Base-by-base conservation (phyloP, 805 yeast species). In the Starmera dryadoides region DNA sequence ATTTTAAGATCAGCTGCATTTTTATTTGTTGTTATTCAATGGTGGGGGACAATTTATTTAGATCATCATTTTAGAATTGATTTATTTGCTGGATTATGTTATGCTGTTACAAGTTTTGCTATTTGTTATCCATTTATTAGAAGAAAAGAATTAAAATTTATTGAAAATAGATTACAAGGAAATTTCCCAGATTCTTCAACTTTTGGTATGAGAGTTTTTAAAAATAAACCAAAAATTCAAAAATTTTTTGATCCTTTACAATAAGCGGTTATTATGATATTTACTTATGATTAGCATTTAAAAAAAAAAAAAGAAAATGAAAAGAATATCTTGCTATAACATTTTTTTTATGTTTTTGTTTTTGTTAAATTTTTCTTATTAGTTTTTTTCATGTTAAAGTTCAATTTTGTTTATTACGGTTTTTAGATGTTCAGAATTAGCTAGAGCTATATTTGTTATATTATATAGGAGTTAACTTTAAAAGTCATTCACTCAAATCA, bases 41-140 rank as follows among this genome's bases (percentile, higher is more conserved):
- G 86, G 83, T 81, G 86, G 86, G 76, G 85, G 19, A 77, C 86
- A 3, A 76, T 81, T 61, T 81, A 81, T 49, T 56, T 81, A 42
- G 86, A 80, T 53, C 87, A 80, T 56, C 88, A 81, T 56, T 81
- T 80, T 71, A 65, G 85, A 42, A 56, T 79, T 28, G 87, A 81
- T 52, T 59, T 80, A 38, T 56, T 79, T 30, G 63, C 64, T 14
- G 86, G 86, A 8, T 55, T 75, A 52, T 25, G 63, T 4, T 81
- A 81, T 59, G 70, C 84, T 0, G 43, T 75, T 4, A 25, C 58
- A 11, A 49, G 65, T 20, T 77, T 71, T 55, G 51, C 66, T 3
- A 11, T 72, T 2, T 61, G 75, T 39, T 66, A 65, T 47, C 51
- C 62, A 23, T 49, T 53, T 29, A 46, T 60, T 17, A 58, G 66